Evolutionary conservation across 352 stramenopile genomes (phyloP).

Genomic region (Phytophthora meadii): DNA sequence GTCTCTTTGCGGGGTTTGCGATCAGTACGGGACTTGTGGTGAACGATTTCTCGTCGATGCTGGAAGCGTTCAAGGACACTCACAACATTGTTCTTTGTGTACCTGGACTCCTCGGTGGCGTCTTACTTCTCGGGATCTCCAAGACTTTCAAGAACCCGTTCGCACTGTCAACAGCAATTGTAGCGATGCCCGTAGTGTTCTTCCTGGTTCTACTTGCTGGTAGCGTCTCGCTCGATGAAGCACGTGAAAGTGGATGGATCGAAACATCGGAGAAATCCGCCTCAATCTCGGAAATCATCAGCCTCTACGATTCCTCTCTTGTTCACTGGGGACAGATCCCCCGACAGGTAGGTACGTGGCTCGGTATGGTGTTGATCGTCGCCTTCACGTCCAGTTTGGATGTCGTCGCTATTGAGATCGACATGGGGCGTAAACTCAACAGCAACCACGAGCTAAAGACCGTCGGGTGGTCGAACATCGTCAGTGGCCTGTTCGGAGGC

Average conservation of each 20-base stretch:
- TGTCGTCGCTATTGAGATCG: conserved; percentile 97
- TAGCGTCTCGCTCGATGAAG: conserved; percentile 86
- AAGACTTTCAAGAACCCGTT: conserved; percentile 75
- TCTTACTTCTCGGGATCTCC: conserved; percentile 80
- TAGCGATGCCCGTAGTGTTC: conserved; percentile 90
- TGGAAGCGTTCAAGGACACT: conserved; percentile 51
- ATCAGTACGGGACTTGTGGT: conserved; percentile 90
- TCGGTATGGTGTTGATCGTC: conserved; percentile 97
- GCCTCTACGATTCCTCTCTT: conserved; percentile 89
- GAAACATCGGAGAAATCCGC: conserved; percentile 53
- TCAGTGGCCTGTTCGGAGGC: conserved; percentile 94
- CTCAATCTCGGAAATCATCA: conserved; percentile 66
- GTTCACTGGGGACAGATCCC: conserved; percentile 92
- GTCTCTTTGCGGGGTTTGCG: conserved; percentile 89
- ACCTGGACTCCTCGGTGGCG: conserved; percentile 81
- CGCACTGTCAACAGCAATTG: conserved; percentile 75
- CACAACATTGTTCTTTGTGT: conserved; percentile 81
- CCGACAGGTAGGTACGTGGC: conserved; percentile 87
- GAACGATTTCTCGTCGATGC: conserved; percentile 83
- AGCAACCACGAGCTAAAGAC: conserved; percentile 94
- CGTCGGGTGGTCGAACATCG: conserved; percentile 96
- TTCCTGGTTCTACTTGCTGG: conserved; percentile 86
- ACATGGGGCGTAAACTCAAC: conserved; percentile 92
- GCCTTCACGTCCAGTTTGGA: conserved; percentile 96
- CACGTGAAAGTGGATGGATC: conserved; percentile 92